Evolutionary conservation across 2,329 filamentous ascomycete genomes (phyloP), one percentile per base, ranked within the genome.

Genomic region (Talaromyces albobiverticillius): DNA sequence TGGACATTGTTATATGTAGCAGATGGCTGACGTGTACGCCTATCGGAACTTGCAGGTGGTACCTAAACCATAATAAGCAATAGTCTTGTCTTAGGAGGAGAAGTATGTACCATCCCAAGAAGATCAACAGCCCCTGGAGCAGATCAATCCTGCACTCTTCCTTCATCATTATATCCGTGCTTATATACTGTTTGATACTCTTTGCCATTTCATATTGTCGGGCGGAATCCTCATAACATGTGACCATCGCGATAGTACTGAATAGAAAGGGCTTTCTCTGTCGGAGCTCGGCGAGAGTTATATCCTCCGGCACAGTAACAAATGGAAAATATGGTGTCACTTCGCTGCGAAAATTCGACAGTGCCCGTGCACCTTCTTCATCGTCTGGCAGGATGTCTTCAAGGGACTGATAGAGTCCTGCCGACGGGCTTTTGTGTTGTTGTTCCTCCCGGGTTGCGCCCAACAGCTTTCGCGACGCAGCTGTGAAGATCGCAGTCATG

Each of bases 11-110:
- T 18, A 84, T 59, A 8, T 76, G 71, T 2, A 82, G 62, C 3
- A 83, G 65, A 49, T 79, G 81, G 60, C 76, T 76, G 11, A 83
- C 62, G 56, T 83, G 81, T 0, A 74, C 22, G 16, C 36, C 58
- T n/a, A 41, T 42, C 16, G 54, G 59, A 36, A 47, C 18, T 9
- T 58, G 16, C 26, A 51, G 20, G 8, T 58, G 54, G 13, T 49
- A 18, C 29, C 57, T 59, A 8, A 29, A 29, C 9, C 4, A 29
- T 29, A n/a, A n/a, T n/a, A n/a, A n/a, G n/a, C n/a, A n/a, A n/a
- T n/a, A n/a, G n/a, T n/a, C n/a, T n/a, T n/a, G n/a, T n/a, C n/a
- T n/a, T n/a, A n/a, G n/a, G n/a, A n/a, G n/a, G n/a, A n/a, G n/a
- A n/a, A n/a, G n/a, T n/a, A n/a, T n/a, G n/a, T n/a, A n/a, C n/a